Evolutionary conservation across 139 green algal species (phyloP).

Genomic region (Coelastrella sp.): DNA sequence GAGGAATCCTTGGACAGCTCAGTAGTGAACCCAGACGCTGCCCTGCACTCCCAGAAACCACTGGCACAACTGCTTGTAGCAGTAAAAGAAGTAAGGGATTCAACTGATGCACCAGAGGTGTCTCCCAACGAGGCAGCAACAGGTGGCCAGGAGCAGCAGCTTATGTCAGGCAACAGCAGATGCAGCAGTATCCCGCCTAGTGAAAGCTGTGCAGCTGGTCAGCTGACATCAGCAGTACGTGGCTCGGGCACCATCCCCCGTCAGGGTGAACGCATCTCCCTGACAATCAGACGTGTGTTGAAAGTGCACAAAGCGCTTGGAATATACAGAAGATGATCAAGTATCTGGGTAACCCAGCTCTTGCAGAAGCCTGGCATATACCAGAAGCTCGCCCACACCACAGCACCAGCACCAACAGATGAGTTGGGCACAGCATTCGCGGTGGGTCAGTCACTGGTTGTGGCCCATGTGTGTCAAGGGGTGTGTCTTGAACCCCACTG

Average conservation of each 20-base stretch:
- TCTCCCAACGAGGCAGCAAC: too few relatives aligned
- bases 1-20: slow-evolving; percentile 52
- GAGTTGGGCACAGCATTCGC: too few relatives aligned
- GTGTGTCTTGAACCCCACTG: too few relatives aligned
- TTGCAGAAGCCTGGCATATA: too few relatives aligned
- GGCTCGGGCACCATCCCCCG: slow-evolving; percentile 12
- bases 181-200: background rate
- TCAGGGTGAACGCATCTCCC: slow-evolving; percentile 56
- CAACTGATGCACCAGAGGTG: background rate
- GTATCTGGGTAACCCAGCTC: too few relatives aligned
- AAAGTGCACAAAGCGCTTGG: slow-evolving; percentile 44
- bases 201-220: background rate
- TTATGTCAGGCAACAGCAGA: background rate
- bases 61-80: background rate
- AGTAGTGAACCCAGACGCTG: slow-evolving; percentile 46
- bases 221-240: background rate
- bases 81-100: background rate
- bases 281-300: slow-evolving; percentile 64
- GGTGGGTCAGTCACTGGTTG: too few relatives aligned
- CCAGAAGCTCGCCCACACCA: too few relatives aligned
- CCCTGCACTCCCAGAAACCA: background rate
- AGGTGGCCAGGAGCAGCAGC: background rate
- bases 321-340: background rate
- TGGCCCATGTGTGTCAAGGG: too few relatives aligned
- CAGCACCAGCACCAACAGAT: too few relatives aligned